phyloP scores from a whole-genome alignment of 2,329 filamentous ascomycete species.

The Venturia carpophila region DNA sequence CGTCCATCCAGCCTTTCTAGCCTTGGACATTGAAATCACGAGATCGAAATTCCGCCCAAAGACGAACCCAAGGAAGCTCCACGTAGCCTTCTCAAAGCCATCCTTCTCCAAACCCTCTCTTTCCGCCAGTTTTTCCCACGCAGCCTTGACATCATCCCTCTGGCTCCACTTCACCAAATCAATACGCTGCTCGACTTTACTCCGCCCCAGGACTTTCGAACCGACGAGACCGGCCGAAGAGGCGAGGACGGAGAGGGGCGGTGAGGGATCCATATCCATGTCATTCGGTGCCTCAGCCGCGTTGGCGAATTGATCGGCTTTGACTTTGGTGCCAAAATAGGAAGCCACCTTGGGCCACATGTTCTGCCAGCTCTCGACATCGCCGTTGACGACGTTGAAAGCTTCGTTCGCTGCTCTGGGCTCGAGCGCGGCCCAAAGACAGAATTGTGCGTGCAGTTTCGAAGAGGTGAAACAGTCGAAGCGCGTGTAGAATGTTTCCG shows the following conservation, averaged over 20 bases:
- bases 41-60: constrained; percentile 37
- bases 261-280: constrained; percentile 24
- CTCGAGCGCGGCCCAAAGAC: constrained; percentile 28
- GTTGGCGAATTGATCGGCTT: constrained; percentile 24
- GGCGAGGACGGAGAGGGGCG: constrained; percentile 28
- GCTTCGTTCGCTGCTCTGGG: constrained; percentile 33
- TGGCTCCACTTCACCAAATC: constrained; percentile 38
- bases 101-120: constrained; percentile 32
- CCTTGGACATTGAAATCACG: constrained; percentile 40
- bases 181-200: constrained; percentile 33
- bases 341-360: constrained; percentile 36
- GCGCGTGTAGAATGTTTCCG: constrained; percentile 26
- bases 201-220: constrained; percentile 20
- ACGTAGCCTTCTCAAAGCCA: constrained; percentile 39
- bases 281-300: constrained; percentile 12
- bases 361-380: constrained; percentile 36
- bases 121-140: constrained; percentile 33
- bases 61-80: constrained; percentile 38
- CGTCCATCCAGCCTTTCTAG: constrained; percentile 38
- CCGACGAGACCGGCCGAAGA: constrained; percentile 26
- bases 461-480: constrained; percentile 28
- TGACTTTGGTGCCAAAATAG: constrained; percentile 32
- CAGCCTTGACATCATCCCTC: constrained; percentile 31
- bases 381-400: constrained; percentile 39
- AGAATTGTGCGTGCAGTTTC: constrained; percentile 27